Base-by-base conservation (phyloP, 1,284 basidiomycete genomes). In the Apiotrichum gamsii region DNA sequence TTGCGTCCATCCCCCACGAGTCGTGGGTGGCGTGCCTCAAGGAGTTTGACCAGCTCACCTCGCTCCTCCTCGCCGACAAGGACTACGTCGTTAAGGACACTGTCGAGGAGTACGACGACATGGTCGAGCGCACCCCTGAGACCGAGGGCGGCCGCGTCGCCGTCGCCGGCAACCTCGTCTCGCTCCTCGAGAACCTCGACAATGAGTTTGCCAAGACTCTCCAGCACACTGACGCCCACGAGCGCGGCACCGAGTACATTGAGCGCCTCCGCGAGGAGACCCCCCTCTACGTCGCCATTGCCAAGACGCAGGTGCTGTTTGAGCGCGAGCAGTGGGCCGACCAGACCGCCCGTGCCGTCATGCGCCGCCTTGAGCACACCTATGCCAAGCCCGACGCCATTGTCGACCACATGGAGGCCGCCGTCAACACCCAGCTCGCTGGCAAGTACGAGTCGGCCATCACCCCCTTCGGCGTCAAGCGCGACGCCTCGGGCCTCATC, bases 351-450 rank as follows among this genome's bases (percentile, higher is more conserved):
- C 82, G 95, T 45, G 87, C 93, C 28, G 80, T 97, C 52, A 93
- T 97, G 84, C 82, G 95, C 59, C 83, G 95, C 43, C 75, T 99
- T 49, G 95, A 99, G 70, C 95, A 98, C 72, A 90, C 98, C 52
- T 98, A 99, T 73, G 91, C 89, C 44, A 98, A 98, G 89, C 93
- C 91, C 49, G 90, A 96, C 64, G 79, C 87, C 37, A 93, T 98
- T 39, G 85, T 95, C 44, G 82, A 85, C 65, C 91, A 90, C 24
- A 82, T 98, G 36, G 95, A 98, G 71, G 75, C 82, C 30, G 77
- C 80, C 29, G 77, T 80, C 39, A 46, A 41, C 52, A 39, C 51
- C 43, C 11, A 24, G 24, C 76, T 78, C 13, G 62, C 73, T 4
- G 78, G 81, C 0, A 47, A 59, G 6, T 80, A 79, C 49, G 79